Conservation (phyloP, 106 monocot genomes). For the Cymbidium sinense region DNA sequence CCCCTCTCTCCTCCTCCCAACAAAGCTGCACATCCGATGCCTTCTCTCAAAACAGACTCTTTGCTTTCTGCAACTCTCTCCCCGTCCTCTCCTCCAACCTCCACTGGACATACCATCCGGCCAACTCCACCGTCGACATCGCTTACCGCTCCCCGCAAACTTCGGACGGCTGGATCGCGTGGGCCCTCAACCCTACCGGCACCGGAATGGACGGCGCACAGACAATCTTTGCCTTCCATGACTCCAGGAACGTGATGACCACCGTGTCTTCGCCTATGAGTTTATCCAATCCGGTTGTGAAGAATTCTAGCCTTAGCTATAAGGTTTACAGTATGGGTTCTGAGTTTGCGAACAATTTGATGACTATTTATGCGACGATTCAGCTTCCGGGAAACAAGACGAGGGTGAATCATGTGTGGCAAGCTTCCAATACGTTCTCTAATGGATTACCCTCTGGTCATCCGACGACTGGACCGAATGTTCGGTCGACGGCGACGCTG, state of each 20-base stretch:
- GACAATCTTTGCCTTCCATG: slow-evolving; percentile 47
- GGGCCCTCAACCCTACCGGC: slow-evolving; percentile 60
- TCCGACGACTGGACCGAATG: background rate
- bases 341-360: slow-evolving; percentile 22
- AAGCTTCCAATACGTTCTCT: slow-evolving; percentile 15
- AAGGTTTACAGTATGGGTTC: slow-evolving; percentile 14
- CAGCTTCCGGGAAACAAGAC: slow-evolving; percentile 26
- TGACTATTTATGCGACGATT: slow-evolving; percentile 39
- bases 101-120: slow-evolving; percentile 68
- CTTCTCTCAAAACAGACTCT: slow-evolving; percentile 32
- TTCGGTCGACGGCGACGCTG: slow-evolving; percentile 9
- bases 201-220: slow-evolving; percentile 54
- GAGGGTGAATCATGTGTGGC: slow-evolving; percentile 34
- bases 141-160: slow-evolving; percentile 58
- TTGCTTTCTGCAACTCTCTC: slow-evolving; percentile 35
- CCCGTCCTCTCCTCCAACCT: slow-evolving; percentile 33
- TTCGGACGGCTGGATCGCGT: slow-evolving; percentile 56
- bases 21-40: slow-evolving; percentile 17
- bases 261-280: slow-evolving; percentile 25
- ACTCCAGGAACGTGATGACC: slow-evolving; percentile 8
- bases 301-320: slow-evolving; percentile 17
- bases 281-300: slow-evolving; percentile 5
- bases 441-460: slow-evolving; percentile 6
- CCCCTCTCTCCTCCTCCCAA: slow-evolving; percentile 8
- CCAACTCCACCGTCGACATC: slow-evolving; percentile 41